Conservation (phyloP, 441 rosid genomes). For the Populus hybrid region DNA sequence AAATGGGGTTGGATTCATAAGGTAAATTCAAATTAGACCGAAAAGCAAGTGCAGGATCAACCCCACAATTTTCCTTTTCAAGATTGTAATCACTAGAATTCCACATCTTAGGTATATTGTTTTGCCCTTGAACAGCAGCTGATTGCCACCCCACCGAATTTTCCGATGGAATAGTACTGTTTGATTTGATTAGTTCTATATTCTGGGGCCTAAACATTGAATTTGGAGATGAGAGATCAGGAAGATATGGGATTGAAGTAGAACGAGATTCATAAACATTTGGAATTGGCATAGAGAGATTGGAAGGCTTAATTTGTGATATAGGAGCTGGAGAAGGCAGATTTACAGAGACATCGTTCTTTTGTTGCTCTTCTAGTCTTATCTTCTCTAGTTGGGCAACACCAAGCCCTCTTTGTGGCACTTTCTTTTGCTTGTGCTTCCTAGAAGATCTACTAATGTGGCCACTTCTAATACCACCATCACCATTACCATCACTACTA, state of each 20-base stretch:
- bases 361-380: conserved; percentile 50
- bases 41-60: conserved; percentile 30
- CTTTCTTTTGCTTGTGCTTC: conserved; percentile 43
- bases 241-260: conserved; percentile 21
- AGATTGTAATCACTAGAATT: conserved; percentile 24
- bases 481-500: conserved; percentile 19
- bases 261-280: conserved; percentile 19
- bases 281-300: conserved; percentile 21
- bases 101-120: conserved; percentile 23
- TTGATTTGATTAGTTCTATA: conserved; percentile 17
- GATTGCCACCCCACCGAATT: conserved; percentile 20
- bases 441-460: conserved; percentile 32
- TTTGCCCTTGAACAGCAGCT: conserved; percentile 16
- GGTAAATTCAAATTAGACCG: conserved; percentile 25
- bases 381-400: conserved; percentile 61
- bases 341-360: conserved; percentile 25
- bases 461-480: conserved; percentile 16
- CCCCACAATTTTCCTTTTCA: conserved; percentile 30
- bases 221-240: conserved; percentile 23
- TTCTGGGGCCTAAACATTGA: conserved; percentile 26
- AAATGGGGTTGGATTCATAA: conserved; percentile 32
- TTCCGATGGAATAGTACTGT: conserved; percentile 25
- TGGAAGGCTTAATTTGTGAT: conserved; percentile 16
- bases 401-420: conserved; percentile 64
- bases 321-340: conserved; percentile 23